A percentile compares a stretch with the other conserved stretches of the same genome.
phyloP scores from a whole-genome alignment of 2,329 filamentous ascomycete species.

The Ascochyta fabae region DNA sequence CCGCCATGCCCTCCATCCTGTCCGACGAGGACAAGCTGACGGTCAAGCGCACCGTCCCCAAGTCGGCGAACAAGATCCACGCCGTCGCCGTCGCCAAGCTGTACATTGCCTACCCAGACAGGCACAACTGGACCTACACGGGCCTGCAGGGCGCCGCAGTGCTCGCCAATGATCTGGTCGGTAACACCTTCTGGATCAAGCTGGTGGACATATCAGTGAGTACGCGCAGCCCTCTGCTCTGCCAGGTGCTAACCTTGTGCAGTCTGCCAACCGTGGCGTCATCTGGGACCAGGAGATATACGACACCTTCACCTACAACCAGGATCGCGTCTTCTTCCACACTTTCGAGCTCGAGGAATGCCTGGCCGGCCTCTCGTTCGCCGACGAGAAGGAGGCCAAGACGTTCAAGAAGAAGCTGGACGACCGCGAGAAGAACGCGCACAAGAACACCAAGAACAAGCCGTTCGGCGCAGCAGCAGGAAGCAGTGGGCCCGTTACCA shows the following conservation, averaged over 20 bases:
- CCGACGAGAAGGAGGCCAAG: conserved; percentile 96
- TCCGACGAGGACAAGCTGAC: conserved; percentile 95
- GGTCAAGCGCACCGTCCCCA: conserved; percentile 92
- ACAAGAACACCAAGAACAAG: conserved; percentile 80
- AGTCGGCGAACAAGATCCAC: conserved; percentile 95
- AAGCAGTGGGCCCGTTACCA: conserved; percentile 28
- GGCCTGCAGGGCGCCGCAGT: conserved; percentile 91
- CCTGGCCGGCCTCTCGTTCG: conserved; percentile 86
- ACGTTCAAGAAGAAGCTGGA: conserved; percentile 98
- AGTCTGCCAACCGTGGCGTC: conserved; percentile 40
- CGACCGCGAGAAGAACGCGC: conserved; percentile 93
- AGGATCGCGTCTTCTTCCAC: conserved; percentile 97
- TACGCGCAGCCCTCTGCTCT: conserved; percentile 21
- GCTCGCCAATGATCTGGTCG: conserved; percentile 90
- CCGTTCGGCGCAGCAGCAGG: conserved; percentile 65
- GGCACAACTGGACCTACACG: conserved; percentile 88
- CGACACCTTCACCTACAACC: conserved; percentile 92
- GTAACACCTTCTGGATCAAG: conserved; percentile 97
- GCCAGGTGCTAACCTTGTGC: conserved; percentile 59
- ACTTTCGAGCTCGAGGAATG: conserved; percentile 96
- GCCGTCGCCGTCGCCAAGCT: conserved; percentile 92
- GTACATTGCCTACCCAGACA: conserved; percentile 89
- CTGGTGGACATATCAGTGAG: conserved; percentile 93
- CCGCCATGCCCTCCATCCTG: conserved; percentile 68
- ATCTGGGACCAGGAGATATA: conserved; percentile 81